Percentiles rank a stretch among this genome's conserved stretches.
phyloP scores from a whole-genome alignment of 352 stramenopile genomes.

The Phytophthora cactorum region DNA sequence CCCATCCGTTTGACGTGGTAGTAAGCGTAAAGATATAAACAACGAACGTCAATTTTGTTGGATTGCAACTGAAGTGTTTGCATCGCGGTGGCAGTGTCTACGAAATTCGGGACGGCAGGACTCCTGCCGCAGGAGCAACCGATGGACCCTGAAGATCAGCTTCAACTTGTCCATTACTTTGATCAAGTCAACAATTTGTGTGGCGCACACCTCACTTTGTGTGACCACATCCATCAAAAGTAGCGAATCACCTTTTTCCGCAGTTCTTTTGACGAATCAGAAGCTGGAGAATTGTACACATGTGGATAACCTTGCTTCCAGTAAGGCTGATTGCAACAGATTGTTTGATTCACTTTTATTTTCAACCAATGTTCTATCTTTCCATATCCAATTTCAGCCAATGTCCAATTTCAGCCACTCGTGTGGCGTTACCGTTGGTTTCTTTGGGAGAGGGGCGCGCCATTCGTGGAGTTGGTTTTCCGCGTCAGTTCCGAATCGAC shows the following conservation, averaged over 20 bases:
- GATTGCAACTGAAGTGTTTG: neutral
- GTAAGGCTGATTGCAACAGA: neutral
- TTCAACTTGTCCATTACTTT: slow-evolving; percentile 17
- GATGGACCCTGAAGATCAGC: neutral
- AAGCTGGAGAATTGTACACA: neutral
- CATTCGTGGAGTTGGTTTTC: slow-evolving; percentile 13
- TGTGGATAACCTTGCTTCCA: slow-evolving; percentile 1
- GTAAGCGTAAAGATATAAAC: slow-evolving; percentile 32
- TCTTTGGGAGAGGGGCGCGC: slow-evolving; percentile 4
- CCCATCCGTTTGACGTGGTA: slow-evolving; percentile 15
- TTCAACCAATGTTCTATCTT: neutral
- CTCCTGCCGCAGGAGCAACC: too few species aligned
- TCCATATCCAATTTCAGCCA: slow-evolving; percentile 22
- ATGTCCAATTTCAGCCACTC: slow-evolving; percentile 26
- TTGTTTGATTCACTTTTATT: neutral
- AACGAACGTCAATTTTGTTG: slow-evolving; percentile 23
- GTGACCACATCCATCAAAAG: neutral
- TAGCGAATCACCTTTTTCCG: slow-evolving; percentile 16
- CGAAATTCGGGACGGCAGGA: too few species aligned
- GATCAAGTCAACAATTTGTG: slow-evolving; percentile 4
- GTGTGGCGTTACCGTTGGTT: neutral
- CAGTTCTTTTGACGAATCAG: slow-evolving; percentile 13
- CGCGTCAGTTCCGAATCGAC: slow-evolving; percentile 36
- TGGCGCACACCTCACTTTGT: neutral
- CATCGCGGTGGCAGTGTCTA: too few species aligned